Conservation (phyloP, 2,329 filamentous ascomycete species). For the Fusarium sp. region DNA sequence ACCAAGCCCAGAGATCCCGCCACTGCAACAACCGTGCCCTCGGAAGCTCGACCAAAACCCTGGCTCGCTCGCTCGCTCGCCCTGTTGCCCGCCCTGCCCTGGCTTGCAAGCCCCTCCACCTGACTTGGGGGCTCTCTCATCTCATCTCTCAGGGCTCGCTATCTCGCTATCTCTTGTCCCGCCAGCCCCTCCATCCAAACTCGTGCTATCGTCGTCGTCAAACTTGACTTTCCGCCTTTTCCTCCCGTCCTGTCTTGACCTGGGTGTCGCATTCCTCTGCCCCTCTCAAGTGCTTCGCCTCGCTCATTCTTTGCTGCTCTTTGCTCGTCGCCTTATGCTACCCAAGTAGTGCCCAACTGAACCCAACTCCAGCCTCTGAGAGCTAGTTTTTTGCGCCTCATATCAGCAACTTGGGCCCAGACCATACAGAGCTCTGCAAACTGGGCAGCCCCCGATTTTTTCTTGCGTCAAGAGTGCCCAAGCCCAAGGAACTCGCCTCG, state of each 20-base stretch:
- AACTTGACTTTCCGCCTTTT: slow-evolving; percentile 36
- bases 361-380: slow-evolving; percentile 38
- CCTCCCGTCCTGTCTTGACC: slow-evolving; percentile 16
- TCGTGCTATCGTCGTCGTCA: slow-evolving; percentile 37
- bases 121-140: slow-evolving; percentile 39
- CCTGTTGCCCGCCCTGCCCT: not conserved
- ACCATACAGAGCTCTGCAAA: slow-evolving; percentile 34
- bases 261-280: slow-evolving; percentile 37
- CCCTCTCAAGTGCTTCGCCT: slow-evolving; percentile 5
- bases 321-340: slow-evolving; percentile 31
- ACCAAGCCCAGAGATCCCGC: slow-evolving; percentile 18
- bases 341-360: slow-evolving; percentile 37
- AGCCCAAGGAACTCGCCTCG: slow-evolving; percentile 34
- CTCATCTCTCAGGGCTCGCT: slow-evolving; percentile 12
- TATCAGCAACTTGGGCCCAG: slow-evolving; percentile 36
- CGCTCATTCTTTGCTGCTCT: slow-evolving; percentile 25
- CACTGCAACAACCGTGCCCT: slow-evolving; percentile 35
- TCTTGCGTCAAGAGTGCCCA: slow-evolving; percentile 36
- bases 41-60: slow-evolving; percentile 36
- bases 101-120: slow-evolving; percentile 35
- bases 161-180: slow-evolving; percentile 24
- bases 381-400: slow-evolving; percentile 35
- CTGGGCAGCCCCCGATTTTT: slow-evolving; percentile 36
- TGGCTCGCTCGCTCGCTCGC: slow-evolving; percentile 11
- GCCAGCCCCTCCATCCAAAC: slow-evolving; percentile 41